phyloP scores from a whole-genome alignment of 2,329 filamentous ascomycete species.

The Fusarium nisikadoi region DNA sequence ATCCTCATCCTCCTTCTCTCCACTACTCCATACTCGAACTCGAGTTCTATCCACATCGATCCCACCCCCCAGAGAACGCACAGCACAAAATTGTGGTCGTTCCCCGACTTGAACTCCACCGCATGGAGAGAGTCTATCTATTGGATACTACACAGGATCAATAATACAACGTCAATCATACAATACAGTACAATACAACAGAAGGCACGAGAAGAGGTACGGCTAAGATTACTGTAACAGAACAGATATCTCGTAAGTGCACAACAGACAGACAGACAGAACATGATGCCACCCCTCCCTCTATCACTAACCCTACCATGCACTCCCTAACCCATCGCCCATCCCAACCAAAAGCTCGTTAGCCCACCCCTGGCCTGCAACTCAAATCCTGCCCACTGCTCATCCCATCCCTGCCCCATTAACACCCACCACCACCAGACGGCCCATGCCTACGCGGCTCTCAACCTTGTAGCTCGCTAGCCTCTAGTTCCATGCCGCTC shows the following conservation, averaged over 20 bases:
- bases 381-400: conserved; percentile 34
- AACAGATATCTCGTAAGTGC: conserved; percentile 21
- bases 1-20: not conserved
- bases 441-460: conserved; percentile 46
- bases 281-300: conserved; percentile 30
- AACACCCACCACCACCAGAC: conserved; percentile 39
- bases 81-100: conserved; percentile 7
- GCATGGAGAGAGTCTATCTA: conserved; percentile 1
- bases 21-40: conserved; percentile 9
- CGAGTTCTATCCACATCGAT: conserved; percentile 9
- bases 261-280: conserved; percentile 7
- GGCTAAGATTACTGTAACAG: not conserved
- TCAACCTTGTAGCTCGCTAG: conserved; percentile 42
- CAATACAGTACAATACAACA: not conserved
- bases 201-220: not conserved
- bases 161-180: conserved; percentile 1
- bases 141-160: not conserved
- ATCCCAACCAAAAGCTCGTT: conserved; percentile 24
- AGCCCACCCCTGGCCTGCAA: conserved; percentile 33
- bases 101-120: conserved; percentile 12
- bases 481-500: conserved; percentile 42
- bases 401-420: conserved; percentile 35
- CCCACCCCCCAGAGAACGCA: conserved; percentile 21
- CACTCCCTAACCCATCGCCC: conserved; percentile 7
- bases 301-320: conserved; percentile 17